phyloP scores from a whole-genome alignment of 75 land plant species.

The Sequoia sempervirens region DNA sequence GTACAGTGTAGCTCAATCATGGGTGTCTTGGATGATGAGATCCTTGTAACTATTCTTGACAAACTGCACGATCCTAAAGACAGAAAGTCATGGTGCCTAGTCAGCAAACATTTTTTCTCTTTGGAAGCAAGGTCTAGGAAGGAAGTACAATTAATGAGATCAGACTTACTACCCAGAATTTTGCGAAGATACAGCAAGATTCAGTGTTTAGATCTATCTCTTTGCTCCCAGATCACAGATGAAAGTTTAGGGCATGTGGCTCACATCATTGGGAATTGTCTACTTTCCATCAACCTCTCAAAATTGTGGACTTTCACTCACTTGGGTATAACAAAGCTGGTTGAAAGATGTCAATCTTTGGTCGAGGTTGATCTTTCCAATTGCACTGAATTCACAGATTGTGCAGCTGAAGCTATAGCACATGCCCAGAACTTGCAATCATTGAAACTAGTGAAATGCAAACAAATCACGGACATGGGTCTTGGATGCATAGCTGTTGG shows the following conservation, averaged over 20 bases:
- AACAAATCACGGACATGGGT: slow-evolving; percentile 56
- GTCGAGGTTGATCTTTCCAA: no score
- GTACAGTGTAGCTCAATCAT: slow-evolving; percentile 1
- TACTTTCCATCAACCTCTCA: slow-evolving; percentile 31
- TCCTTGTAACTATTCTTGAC: slow-evolving; percentile 6
- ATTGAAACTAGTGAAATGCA: slow-evolving; percentile 51
- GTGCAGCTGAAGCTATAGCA: no score
- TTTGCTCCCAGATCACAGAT: slow-evolving; percentile 37
- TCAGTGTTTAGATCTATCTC: slow-evolving; percentile 8
- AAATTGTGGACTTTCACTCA: no score
- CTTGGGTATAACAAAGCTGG: no score
- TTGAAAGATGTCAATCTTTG: no score
- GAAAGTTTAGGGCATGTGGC: slow-evolving; percentile 30
- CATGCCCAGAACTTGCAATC: slow-evolving; percentile 33
- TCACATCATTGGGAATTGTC: slow-evolving; percentile 38
- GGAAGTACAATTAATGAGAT: slow-evolving; percentile 14
- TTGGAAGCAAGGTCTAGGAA: no score
- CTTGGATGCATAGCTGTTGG: slow-evolving; percentile 49
- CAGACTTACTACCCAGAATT: slow-evolving; percentile 25
- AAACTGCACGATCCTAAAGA: slow-evolving; percentile 31
- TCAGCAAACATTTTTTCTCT: slow-evolving; percentile 8
- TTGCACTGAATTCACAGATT: no score
- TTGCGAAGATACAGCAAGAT: slow-evolving; percentile 25
- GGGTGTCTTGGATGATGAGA: slow-evolving; percentile 32
- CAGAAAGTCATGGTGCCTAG: slow-evolving; percentile 43